Evolutionary conservation across 1,284 basidiomycete species (phyloP).

Genomic region (Ustilago vetiveriae): DNA sequence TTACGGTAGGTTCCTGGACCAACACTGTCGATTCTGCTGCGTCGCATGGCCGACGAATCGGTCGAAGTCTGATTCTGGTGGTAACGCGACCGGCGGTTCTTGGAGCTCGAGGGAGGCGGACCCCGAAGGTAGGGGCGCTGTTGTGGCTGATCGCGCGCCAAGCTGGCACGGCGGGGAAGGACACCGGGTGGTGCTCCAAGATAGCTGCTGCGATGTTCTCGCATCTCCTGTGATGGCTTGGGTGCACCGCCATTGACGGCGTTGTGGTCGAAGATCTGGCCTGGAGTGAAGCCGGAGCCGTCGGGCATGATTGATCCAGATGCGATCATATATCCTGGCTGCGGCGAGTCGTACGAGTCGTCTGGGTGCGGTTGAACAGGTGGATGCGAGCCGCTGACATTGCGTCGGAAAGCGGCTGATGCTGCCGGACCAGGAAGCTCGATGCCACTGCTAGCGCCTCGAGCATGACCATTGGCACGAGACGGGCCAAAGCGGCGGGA

Average conservation of each 20-base stretch:
- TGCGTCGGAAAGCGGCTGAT: constrained; percentile 42
- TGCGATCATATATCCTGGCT: constrained; percentile 2
- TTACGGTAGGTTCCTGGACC: constrained; percentile 54
- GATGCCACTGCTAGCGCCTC: constrained; percentile 44
- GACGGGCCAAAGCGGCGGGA: constrained; percentile 17
- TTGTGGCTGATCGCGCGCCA: constrained; percentile 17
- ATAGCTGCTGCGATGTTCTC: constrained; percentile 18
- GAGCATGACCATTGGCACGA: constrained; percentile 24
- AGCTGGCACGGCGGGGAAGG: constrained; percentile 19
- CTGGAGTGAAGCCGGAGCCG: constrained; percentile 46
- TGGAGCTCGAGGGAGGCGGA: constrained; percentile 38
- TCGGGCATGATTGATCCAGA: constrained; percentile 28
- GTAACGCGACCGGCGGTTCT: constrained; percentile 38
- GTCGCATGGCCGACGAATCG: constrained; percentile 12
- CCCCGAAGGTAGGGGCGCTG: constrained; percentile 24
- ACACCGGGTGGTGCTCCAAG: constrained; percentile 13
- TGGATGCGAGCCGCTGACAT: constrained; percentile 44
- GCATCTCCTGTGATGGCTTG: constrained; percentile 18
- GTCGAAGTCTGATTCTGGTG: constrained; percentile 6
- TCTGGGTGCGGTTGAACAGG: constrained; percentile 19
- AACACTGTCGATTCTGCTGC: constrained; percentile 51
- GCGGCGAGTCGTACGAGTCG: constrained; percentile 31
- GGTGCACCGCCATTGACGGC: constrained; percentile 29
- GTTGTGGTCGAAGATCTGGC: constrained; percentile 41
- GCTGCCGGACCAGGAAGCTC: constrained; percentile 45